Evolutionary conservation across 2,329 filamentous ascomycete genomes (phyloP).

Genomic region (Aureobasidium subglaciale): DNA sequence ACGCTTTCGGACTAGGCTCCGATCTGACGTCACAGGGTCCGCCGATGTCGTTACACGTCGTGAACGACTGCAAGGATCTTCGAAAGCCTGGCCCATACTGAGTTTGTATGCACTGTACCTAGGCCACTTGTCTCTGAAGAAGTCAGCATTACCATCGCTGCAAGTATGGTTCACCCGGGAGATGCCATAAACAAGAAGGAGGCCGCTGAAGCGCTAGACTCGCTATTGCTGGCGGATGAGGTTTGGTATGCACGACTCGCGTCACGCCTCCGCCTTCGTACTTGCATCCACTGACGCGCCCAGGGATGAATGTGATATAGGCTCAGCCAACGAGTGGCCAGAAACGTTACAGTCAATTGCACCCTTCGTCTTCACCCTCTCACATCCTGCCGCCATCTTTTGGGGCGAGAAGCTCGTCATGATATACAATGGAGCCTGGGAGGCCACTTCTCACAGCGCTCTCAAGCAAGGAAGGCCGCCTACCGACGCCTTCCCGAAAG

Average conservation of each 20-base stretch:
- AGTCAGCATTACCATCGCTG: background rate
- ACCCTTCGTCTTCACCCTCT: slow-evolving; percentile 32
- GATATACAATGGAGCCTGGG: slow-evolving; percentile 38
- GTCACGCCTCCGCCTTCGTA: background rate
- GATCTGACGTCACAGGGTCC: background rate
- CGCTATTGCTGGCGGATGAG: background rate
- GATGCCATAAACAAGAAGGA: background rate
- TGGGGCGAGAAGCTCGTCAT: slow-evolving; percentile 34
- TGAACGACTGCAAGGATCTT: background rate
- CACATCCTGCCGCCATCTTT: slow-evolving; percentile 37
- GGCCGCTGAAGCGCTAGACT: background rate
- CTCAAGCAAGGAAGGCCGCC: slow-evolving; percentile 31
- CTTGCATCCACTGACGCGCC: background rate
- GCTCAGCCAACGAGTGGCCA: slow-evolving; percentile 31
- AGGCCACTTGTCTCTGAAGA: background rate
- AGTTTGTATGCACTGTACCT: background rate
- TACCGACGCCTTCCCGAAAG: slow-evolving; percentile 26
- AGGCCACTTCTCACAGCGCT: slow-evolving; percentile 27
- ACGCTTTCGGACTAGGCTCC: background rate
- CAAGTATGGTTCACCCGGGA: background rate
- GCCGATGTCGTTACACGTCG: background rate
- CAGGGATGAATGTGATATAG: slow-evolving; percentile 24
- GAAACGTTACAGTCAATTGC: slow-evolving; percentile 22
- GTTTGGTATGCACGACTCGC: background rate
- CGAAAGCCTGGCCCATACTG: background rate